These are phyloP conservation scores for Backusella circina DNA, from an alignment of 192 early-diverging fungal genomes.

Conservation along the genomic window DNA sequence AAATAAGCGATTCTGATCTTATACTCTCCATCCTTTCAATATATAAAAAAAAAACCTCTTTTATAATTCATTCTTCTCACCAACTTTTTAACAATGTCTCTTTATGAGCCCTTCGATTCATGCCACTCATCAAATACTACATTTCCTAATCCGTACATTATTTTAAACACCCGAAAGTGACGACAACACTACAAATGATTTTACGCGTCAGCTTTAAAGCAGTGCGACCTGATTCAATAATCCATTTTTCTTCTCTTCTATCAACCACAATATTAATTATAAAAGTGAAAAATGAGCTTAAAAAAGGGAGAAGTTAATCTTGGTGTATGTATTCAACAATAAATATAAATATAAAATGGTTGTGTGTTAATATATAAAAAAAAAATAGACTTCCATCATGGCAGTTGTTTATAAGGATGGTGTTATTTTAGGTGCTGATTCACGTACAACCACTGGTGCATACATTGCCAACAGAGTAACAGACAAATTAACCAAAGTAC, in stretches of 20 bases:
- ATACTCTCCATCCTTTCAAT: too few relatives aligned
- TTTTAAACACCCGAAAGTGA: neutral
- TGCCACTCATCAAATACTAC: neutral
- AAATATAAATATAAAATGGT: neutral
- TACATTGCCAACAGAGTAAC: conserved; percentile 98
- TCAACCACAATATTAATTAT: neutral
- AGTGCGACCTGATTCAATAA: neutral
- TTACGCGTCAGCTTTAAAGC: conserved; percentile 3
- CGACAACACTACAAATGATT: neutral
- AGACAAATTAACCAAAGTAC: conserved; percentile 94
- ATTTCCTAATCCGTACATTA: neutral
- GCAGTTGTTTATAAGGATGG: conserved; percentile 87
- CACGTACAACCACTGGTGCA: conserved; percentile 91
- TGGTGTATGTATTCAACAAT: conserved; percentile 64
- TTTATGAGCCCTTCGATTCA: neutral
- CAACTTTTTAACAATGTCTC: neutral
- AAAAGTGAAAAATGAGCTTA: conserved; percentile 38
- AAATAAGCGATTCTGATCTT: too few relatives aligned
- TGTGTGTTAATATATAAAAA: neutral
- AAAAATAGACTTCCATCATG: conserved; percentile 91
- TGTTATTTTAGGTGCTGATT: conserved; percentile 96
- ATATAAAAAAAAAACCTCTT: too few relatives aligned
- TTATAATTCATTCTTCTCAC: too few relatives aligned
- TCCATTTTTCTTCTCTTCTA: neutral
- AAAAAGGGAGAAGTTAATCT: conserved; percentile 96